phyloP scores from a whole-genome alignment of 495 filamentous ascomycete species.

The Platismatia glauca region DNA sequence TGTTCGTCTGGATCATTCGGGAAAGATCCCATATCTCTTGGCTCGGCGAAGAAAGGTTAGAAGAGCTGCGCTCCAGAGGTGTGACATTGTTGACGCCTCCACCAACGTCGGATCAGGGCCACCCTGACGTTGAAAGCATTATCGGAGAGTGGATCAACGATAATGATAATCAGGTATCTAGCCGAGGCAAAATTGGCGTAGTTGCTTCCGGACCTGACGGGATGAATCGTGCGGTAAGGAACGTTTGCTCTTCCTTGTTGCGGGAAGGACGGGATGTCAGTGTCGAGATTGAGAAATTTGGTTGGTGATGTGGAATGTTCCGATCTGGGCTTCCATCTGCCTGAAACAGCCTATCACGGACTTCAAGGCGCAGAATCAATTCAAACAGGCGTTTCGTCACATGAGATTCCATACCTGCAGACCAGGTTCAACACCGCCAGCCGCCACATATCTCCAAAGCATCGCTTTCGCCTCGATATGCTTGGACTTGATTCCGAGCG shows the following conservation, averaged over 20 bases:
- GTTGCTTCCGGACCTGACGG: conserved; percentile 23
- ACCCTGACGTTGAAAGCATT: conserved; percentile 37
- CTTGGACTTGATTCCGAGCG: too few relatives aligned
- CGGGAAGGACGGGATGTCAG: conserved; percentile 10
- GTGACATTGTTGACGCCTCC: conserved; percentile 41
- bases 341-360: neutral
- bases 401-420: too few relatives aligned
- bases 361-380: too few relatives aligned
- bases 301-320: conserved; percentile 9
- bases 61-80: conserved; percentile 37
- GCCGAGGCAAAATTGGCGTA: conserved; percentile 5
- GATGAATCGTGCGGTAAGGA: conserved; percentile 21
- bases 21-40: conserved; percentile 41
- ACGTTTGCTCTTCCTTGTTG: conserved; percentile 13
- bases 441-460: too few relatives aligned
- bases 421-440: too few relatives aligned
- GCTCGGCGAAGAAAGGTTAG: conserved; percentile 39
- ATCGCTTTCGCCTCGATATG: too few relatives aligned
- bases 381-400: too few relatives aligned
- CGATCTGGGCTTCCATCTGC: neutral
- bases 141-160: conserved; percentile 8
- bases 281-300: conserved; percentile 24
- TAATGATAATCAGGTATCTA: neutral
- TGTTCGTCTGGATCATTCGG: conserved; percentile 52
- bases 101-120: conserved; percentile 42